Evolutionary conservation across 345 rosid genomes (phyloP), one percentile per base, ranked within the genome.

Genomic region (Toxicodendron radicans): DNA sequence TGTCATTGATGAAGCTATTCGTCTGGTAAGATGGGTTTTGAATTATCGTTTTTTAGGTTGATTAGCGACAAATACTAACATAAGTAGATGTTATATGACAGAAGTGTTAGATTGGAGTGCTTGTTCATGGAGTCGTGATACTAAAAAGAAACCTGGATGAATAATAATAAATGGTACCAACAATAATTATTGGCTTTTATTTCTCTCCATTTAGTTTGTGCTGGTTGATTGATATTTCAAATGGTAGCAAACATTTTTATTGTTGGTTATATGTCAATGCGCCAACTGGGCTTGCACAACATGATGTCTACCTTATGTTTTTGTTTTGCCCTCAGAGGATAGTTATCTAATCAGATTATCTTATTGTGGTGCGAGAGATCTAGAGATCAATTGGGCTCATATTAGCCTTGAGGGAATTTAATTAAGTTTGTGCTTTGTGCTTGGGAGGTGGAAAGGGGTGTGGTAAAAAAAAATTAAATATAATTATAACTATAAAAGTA

Each of bases 1-100:
- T 89, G 99, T 95, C 61, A 95, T 93, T 17, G 98, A 95, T 77
- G 99, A 95, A 85, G 98, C 96, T 58, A 88, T 89, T 74, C 94
- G 91, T 61, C 81, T 95, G 97, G 99, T 95, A 82, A 88, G 82
- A 67, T 68, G n/a, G 56, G 24, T 69, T 74, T 45, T 48, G n/a
- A 1, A 9, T 60, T 59, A 13, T 38, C 41, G 8, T 33, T 16
- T 10, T 49, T 51, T 53, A 7, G 33, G 2, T 62, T 7, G 13
- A 51, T 16, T 3, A 52, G 23, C 20, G 35, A 21, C 11, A 27
- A 20, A 33, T n/a, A 18, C 49, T 45, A 21, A 23, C 41, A 7
- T 13, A 43, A 58, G 35, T 74, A 74, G 57, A 61, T 66, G n/a
- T 10, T 63, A 35, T 12, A 52, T 24, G 16, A 60, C 41, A 20